These are phyloP conservation scores for Xylaria scruposa DNA, from an alignment of 495 filamentous ascomycete genomes.

Conservation along the genomic window DNA sequence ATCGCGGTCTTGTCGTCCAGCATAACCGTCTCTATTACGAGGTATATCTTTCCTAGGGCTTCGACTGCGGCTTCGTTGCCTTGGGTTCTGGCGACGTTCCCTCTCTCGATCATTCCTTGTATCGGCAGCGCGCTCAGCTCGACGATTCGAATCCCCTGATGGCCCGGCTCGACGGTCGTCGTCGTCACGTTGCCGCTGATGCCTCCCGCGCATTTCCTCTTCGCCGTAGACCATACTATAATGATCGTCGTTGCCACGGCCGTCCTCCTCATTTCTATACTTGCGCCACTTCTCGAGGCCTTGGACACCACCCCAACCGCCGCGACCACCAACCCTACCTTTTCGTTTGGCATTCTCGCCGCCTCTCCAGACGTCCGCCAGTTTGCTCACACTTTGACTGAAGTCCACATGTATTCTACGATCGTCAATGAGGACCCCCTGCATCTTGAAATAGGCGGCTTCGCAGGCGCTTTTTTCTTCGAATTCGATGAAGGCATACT, in stretches of 20 bases:
- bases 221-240: constrained; percentile 88
- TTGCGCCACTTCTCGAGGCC: constrained; percentile 88
- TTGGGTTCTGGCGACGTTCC: constrained; percentile 21
- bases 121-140: constrained; percentile 9
- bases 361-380: constrained; percentile 89
- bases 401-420: constrained; percentile 99
- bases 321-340: constrained; percentile 87
- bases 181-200: constrained; percentile 41
- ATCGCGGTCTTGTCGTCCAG: constrained; percentile 27
- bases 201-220: constrained; percentile 62
- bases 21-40: constrained; percentile 29
- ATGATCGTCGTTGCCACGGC: constrained; percentile 49
- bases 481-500: constrained; percentile 98
- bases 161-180: constrained; percentile 1
- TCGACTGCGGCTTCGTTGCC: constrained; percentile 43
- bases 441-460: constrained; percentile 98
- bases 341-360: constrained; percentile 85
- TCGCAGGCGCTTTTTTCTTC: constrained; percentile 91
- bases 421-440: constrained; percentile 93
- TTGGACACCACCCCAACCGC: constrained; percentile 89
- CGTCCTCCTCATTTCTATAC: constrained; percentile 78
- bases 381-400: constrained; percentile 90
- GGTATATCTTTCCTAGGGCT: constrained; percentile 45
- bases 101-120: constrained; percentile 31
- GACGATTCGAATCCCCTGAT: constrained; percentile 11